Conservation (phyloP, 2,329 filamentous ascomycete genomes). For the Cladophialophora bantiana region DNA sequence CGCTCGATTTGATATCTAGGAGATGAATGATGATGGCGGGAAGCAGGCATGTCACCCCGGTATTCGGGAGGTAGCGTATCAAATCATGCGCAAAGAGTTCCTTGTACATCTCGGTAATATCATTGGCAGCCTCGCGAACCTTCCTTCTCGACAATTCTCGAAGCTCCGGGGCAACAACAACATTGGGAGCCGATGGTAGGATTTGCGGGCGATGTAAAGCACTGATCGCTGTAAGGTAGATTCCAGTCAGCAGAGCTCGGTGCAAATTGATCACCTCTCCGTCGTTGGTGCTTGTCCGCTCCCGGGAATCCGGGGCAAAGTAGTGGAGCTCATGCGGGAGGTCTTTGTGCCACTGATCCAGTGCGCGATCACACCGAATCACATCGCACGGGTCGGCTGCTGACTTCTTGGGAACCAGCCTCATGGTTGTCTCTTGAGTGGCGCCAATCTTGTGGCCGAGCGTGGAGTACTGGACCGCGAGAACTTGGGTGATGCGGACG, state of each 20-base stretch:
- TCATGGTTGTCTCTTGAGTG: conserved; percentile 80
- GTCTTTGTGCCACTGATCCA: conserved; percentile 77
- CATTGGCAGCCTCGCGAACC: conserved; percentile 81
- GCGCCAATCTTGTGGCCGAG: conserved; percentile 77
- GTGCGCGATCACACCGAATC: conserved; percentile 76
- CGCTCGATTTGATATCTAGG: conserved; percentile 86
- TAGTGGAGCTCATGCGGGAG: conserved; percentile 77
- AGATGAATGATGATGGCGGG: conserved; percentile 94
- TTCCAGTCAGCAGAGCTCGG: conserved; percentile 87
- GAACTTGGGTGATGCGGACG: conserved; percentile 85
- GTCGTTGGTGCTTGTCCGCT: conserved; percentile 66
- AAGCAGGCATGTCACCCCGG: conserved; percentile 86
- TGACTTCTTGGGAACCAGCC: conserved; percentile 88
- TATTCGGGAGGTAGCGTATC: conserved; percentile 82
- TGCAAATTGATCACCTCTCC: conserved; percentile 69
- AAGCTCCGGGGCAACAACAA: conserved; percentile 67
- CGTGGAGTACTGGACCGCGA: conserved; percentile 91
- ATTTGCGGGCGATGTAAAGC: conserved; percentile 92
- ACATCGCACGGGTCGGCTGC: conserved; percentile 83
- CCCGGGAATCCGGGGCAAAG: conserved; percentile 56
- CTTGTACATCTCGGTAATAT: conserved; percentile 84
- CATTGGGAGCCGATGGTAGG: conserved; percentile 72
- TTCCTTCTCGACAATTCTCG: conserved; percentile 83
- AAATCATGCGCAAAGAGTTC: conserved; percentile 76
- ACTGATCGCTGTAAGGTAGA: conserved; percentile 89